Percentiles rank a stretch among this genome's conserved stretches.
Evolutionary conservation across 345 rosid species (phyloP).

Genomic region (Eucalyptus polyanthemos): DNA sequence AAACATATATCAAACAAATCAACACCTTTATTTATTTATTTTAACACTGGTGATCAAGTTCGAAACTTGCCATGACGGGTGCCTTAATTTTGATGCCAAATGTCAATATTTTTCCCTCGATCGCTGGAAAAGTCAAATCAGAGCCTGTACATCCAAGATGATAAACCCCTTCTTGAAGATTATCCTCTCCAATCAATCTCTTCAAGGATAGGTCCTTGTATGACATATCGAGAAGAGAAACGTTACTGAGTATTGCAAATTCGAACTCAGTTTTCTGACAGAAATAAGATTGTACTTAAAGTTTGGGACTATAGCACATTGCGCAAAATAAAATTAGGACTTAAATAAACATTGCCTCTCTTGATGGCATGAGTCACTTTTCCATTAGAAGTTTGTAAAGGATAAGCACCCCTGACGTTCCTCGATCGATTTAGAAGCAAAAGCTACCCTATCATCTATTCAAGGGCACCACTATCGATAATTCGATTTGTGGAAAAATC

Average conservation of each 20-base stretch:
- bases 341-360: neutral
- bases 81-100: neutral
- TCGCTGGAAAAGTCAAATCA: neutral
- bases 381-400: neutral
- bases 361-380: neutral
- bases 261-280: too few relatives aligned
- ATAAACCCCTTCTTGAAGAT: neutral
- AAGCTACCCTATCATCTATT: neutral
- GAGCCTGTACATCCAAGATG: neutral
- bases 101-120: too few relatives aligned
- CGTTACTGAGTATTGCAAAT: too few relatives aligned
- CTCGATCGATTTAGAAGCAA: neutral
- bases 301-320: too few relatives aligned
- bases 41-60: neutral
- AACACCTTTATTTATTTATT: neutral
- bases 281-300: too few relatives aligned
- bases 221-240: neutral
- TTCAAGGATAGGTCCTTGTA: neutral
- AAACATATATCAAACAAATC: neutral
- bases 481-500: neutral
- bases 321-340: too few relatives aligned
- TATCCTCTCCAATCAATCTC: neutral
- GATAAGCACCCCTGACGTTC: neutral
- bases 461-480: too few relatives aligned
- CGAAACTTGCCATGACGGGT: neutral